phyloP scores from a whole-genome alignment of 1,284 basidiomycete genomes.

The Moesziomyces aphidis region DNA sequence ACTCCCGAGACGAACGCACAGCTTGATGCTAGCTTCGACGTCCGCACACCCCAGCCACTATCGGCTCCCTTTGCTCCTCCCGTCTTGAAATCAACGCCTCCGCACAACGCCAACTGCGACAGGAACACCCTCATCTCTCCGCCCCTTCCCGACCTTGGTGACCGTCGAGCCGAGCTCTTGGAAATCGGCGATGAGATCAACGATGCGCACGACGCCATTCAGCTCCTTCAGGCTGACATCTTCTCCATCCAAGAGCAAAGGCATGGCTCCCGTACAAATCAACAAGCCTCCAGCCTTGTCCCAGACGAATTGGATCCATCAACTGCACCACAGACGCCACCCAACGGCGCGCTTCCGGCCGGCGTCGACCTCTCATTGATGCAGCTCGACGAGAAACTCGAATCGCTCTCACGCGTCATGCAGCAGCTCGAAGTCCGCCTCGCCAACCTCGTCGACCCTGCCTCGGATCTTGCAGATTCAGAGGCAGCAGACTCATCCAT shows the following conservation, averaged over 20 bases:
- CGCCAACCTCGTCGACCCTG: slow-evolving; percentile 10
- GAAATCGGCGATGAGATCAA: slow-evolving; percentile 39
- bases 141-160: slow-evolving; percentile 6
- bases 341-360: slow-evolving; percentile 47
- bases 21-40: slow-evolving; percentile 3
- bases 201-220: slow-evolving; percentile 38
- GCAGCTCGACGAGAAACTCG: slow-evolving; percentile 81
- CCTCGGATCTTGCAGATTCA: not conserved
- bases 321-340: slow-evolving; percentile 1
- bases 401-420: slow-evolving; percentile 71
- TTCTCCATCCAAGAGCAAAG: slow-evolving; percentile 54
- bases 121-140: not conserved
- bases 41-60: slow-evolving; percentile 12
- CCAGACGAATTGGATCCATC: not conserved
- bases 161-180: slow-evolving; percentile 16
- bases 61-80: slow-evolving; percentile 12
- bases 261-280: slow-evolving; percentile 17
- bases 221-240: slow-evolving; percentile 44
- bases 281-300: not conserved
- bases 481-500: slow-evolving; percentile 34
- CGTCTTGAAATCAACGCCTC: not conserved
- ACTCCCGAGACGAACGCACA: not conserved
- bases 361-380: slow-evolving; percentile 84
- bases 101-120: not conserved
- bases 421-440: slow-evolving; percentile 49